Base-by-base conservation (phyloP, 169 alveolate species). In the Cryptosporidium bovis region DNA sequence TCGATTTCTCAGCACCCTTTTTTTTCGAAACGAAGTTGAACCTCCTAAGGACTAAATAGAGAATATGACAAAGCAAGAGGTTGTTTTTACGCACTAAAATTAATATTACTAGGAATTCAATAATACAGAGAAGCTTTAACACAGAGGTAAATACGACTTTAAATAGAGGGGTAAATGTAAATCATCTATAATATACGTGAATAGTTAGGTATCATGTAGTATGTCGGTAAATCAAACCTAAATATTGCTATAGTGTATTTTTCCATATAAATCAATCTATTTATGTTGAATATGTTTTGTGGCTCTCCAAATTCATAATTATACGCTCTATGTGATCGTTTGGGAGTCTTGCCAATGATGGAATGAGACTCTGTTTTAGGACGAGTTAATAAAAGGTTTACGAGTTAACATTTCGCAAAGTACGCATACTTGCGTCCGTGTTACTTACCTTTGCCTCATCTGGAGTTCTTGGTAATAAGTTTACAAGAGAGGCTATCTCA, bases 401-500 rank as follows among this genome's bases (percentile, higher is more conserved):
- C 0, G 12, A 53, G 29, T 53, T 53, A 62, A 4, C 7, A 24
- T 27, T 15, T 33, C 6, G 2, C 13, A n/a, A 2, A 46, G 13
- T 18, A 36, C 27, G n/a, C 6, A 8, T 20, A 10, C 6, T 66
- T 66, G 15, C 10, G 1, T 36, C 12, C 6, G 1, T 31, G 20
- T 18, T n/a, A 60, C 87, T 58, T 60, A 77, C 93, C 90, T 91
- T 93, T n/a, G 97, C 97, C 62, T 95, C 97, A 65, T 93, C 95
- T 1, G 92, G 92, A 3, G 97, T 92, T 65, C 93, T 93, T 27
- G 97, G 97, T 20, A 95, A 83, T 27, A 95, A 85, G 65, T 95
- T 94, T 15, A 95, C 97, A 82, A 95, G 51, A 87, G 93, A 87
- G 56, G 97, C 97, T 90, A 94, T 93, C 82, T 95, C 97, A 82